Evolutionary conservation across 2,329 filamentous ascomycete species (phyloP), one percentile per base, ranked within the genome.

Genomic region (Cytospora schulzeri): DNA sequence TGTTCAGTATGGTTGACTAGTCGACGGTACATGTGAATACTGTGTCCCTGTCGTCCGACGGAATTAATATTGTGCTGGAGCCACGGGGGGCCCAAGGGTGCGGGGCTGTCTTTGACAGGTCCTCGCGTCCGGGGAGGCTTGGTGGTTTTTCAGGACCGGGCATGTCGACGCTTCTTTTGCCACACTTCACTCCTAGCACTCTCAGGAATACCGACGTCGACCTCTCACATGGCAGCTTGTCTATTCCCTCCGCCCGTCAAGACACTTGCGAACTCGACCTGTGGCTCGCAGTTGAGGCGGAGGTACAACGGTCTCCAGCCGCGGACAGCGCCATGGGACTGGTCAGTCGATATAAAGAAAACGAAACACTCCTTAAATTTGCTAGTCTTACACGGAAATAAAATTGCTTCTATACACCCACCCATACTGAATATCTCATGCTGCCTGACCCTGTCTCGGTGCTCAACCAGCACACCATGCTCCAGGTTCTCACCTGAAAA

Each of bases 401-500:
- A 62, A 56, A 62, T 62, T 62, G 60, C 60, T 62, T 62, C 51
- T 31, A 62, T 45, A 56, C n/a, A 51, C n/a, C 5, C 19, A 45
- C 41, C n/a, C 19, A 22, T 15, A n/a, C 7, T n/a, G 2, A 5
- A 14, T n/a, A 9, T 8, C 7, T 4, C 19, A 45, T 17, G 38
- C 38, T 19, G 45, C 22, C 11, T 48, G 3, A 45, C 8, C 11
- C 3, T 19, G 41, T 45, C 41, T 19, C 19, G 17, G 4, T 45
- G 41, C 22, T n/a, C 3, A 33, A 6, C n/a, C n/a, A 11, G 8
- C 6, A n/a, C 4, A 7, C 19, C 3, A n/a, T 9, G 41, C 8
- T 19, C 19, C n/a, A n/a, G n/a, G n/a, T n/a, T n/a, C n/a, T n/a
- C n/a, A n/a, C n/a, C n/a, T n/a, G n/a, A n/a, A n/a, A n/a, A n/a